A percentile compares a stretch with the other conserved stretches of the same genome.
Evolutionary conservation across 371 early-diverging fungal genomes (phyloP).

Genomic region (Cladochytrium tenue): DNA sequence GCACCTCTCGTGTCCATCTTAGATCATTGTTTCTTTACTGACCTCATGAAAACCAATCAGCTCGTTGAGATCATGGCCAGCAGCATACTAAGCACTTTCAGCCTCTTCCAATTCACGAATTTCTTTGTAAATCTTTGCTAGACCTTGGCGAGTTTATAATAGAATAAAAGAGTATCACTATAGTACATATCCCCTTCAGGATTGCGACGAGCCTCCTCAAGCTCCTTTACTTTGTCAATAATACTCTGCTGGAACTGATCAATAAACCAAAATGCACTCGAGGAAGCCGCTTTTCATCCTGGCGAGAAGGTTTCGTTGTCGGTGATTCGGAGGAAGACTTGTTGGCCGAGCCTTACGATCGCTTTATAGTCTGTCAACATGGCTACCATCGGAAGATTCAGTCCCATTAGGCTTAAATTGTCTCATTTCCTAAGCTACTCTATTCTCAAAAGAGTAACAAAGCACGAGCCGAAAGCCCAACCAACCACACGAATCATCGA

Average conservation of each 20-base stretch:
- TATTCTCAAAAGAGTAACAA: no score
- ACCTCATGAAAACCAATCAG: not conserved
- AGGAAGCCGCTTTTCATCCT: not conserved
- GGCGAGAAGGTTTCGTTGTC: not conserved
- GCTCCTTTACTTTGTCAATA: constrained; percentile 12
- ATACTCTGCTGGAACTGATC: constrained; percentile 18
- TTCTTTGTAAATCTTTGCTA: constrained; percentile 20
- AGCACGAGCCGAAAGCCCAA: no score
- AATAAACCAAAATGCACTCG: not conserved
- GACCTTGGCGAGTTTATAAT: not conserved
- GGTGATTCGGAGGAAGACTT: not conserved
- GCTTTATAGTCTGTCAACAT: no score
- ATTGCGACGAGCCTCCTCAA: constrained; percentile 16
- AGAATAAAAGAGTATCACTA: not conserved
- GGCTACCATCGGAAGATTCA: not conserved
- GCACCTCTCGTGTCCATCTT: constrained; percentile 7
- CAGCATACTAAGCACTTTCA: constrained; percentile 16
- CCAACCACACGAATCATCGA: no score
- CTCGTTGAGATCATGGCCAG: not conserved
- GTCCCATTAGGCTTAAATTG: not conserved
- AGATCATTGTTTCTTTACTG: constrained; percentile 10
- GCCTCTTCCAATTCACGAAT: constrained; percentile 28
- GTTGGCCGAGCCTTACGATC: no score
- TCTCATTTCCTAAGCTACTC: not conserved
- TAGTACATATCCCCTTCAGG: constrained; percentile 12